These are phyloP conservation scores for Coriaria nepalensis DNA, from an alignment of 306 rosid species.

Conservation along the genomic window DNA sequence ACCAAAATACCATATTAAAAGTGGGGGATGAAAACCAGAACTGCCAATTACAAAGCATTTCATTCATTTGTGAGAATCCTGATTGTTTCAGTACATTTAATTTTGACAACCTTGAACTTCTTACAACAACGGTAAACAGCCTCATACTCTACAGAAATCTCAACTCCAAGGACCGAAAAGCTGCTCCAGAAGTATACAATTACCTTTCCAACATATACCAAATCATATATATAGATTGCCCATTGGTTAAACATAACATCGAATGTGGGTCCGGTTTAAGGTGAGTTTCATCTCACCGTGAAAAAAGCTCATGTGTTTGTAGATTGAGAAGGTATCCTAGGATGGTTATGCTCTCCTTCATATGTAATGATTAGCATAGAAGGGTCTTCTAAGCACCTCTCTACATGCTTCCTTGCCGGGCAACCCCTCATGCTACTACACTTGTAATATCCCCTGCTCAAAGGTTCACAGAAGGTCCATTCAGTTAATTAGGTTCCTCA, in stretches of 20 bases:
- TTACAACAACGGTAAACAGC: too few species aligned
- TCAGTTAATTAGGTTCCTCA: conserved; percentile 12
- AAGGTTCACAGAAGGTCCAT: not conserved
- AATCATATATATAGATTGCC: conserved; percentile 7
- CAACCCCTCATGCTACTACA: conserved; percentile 99
- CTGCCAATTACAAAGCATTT: too few species aligned
- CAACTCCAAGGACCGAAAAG: conserved; percentile 16
- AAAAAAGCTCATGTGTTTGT: conserved; percentile 47
- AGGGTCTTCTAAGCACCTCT: conserved; percentile 90
- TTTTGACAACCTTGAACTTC: too few species aligned
- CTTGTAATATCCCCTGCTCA: conserved; percentile 91
- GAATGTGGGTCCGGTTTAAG: conserved; percentile 22
- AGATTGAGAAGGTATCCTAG: conserved; percentile 61
- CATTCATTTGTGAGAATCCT: too few species aligned
- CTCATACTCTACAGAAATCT: conserved; percentile 4
- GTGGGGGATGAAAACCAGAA: too few species aligned
- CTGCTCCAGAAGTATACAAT: conserved; percentile 19
- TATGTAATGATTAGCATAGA: conserved; percentile 91
- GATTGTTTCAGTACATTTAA: too few species aligned
- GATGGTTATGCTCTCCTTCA: conserved; percentile 96
- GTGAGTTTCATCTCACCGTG: conserved; percentile 7
- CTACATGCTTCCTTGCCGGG: conserved; percentile 99
- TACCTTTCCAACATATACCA: not conserved
- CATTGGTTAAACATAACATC: conserved; percentile 6
- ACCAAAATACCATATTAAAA: too few species aligned